These are phyloP conservation scores for Pleurotus pulmonarius DNA, from an alignment of 768 basidiomycete genomes.

Conservation along the genomic window DNA sequence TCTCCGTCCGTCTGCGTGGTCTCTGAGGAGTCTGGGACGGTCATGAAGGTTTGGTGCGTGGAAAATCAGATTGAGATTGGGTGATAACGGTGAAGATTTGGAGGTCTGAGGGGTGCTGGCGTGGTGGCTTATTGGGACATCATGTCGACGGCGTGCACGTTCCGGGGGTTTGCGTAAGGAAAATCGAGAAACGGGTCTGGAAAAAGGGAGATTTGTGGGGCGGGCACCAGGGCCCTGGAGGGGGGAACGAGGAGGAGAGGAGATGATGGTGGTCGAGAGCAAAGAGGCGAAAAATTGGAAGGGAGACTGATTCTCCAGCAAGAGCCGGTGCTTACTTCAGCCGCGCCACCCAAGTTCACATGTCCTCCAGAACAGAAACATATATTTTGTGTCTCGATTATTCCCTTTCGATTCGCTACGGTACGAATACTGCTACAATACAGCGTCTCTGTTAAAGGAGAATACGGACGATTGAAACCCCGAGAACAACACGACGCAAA, in stretches of 20 bases:
- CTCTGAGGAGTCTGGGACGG: constrained; percentile 44
- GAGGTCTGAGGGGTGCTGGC: constrained; percentile 13
- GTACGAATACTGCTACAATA: too few relatives aligned
- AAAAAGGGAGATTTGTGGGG: constrained; percentile 5
- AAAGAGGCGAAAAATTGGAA: background rate
- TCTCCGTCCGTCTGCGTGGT: constrained; percentile 53
- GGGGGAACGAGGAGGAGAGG: constrained; percentile 4
- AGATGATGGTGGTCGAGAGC: background rate
- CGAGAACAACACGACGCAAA: too few relatives aligned
- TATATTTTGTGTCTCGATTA: too few relatives aligned
- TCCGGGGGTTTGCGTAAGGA: constrained; percentile 20
- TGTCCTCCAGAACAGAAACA: background rate
- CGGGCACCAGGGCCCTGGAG: background rate
- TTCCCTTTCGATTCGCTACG: too few relatives aligned
- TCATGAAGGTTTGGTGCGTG: constrained; percentile 32
- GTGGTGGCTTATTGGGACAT: constrained; percentile 34
- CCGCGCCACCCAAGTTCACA: background rate
- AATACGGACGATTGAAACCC: too few relatives aligned
- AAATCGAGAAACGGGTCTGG: constrained; percentile 12
- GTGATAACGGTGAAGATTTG: constrained; percentile 7
- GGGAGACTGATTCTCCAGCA: background rate
- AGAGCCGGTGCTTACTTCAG: background rate
- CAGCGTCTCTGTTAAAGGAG: too few relatives aligned
- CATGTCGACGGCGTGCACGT: constrained; percentile 36
- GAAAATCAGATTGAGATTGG: constrained; percentile 14